Percentiles rank a stretch among this genome's conserved stretches.
phyloP scores from a whole-genome alignment of 192 early-diverging fungal species.

The Coemansia sp. region DNA sequence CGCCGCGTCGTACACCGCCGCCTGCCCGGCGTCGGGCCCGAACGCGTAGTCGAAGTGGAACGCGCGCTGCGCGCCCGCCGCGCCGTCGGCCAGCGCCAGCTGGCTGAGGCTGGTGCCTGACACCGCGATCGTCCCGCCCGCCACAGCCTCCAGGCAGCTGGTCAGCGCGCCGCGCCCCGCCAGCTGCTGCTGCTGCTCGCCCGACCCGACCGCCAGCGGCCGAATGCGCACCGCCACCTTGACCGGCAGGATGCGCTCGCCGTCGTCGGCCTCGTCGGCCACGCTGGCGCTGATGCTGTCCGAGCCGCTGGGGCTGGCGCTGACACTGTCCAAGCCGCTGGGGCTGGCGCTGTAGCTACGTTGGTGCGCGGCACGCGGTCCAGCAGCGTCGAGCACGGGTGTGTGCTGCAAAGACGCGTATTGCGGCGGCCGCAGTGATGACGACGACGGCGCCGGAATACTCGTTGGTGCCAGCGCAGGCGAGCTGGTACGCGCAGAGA shows the following conservation, averaged over 20 bases:
- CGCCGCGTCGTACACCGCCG: slow-evolving; percentile 64
- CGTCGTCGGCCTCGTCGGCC: slow-evolving; percentile 21
- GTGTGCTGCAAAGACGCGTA: no score
- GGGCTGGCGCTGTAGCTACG: slow-evolving; percentile 15
- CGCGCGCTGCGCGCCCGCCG: slow-evolving; percentile 12
- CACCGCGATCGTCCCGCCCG: slow-evolving; percentile 20
- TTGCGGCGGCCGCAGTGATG: slow-evolving; percentile 20
- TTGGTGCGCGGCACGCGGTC: neutral
- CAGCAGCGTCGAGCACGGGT: neutral
- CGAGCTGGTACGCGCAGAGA: slow-evolving; percentile 30
- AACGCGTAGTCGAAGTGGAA: slow-evolving; percentile 79
- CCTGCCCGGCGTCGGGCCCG: slow-evolving; percentile 65
- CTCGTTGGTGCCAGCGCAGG: slow-evolving; percentile 3
- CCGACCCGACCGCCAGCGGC: slow-evolving; percentile 24
- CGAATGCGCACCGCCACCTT: slow-evolving; percentile 56
- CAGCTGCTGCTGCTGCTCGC: slow-evolving; percentile 7
- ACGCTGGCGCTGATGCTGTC: slow-evolving; percentile 10
- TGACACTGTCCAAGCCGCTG: slow-evolving; percentile 6
- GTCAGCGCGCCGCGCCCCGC: slow-evolving; percentile 18
- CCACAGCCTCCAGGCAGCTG: slow-evolving; percentile 26
- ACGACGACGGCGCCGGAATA: neutral
- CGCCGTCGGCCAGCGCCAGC: neutral
- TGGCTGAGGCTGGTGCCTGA: slow-evolving; percentile 16
- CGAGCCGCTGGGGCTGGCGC: slow-evolving; percentile 7
- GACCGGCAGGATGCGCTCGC: slow-evolving; percentile 50